These are phyloP conservation scores for Backusella parvicylindrica DNA, from an alignment of 192 early-diverging fungal genomes.

Conservation along the genomic window DNA sequence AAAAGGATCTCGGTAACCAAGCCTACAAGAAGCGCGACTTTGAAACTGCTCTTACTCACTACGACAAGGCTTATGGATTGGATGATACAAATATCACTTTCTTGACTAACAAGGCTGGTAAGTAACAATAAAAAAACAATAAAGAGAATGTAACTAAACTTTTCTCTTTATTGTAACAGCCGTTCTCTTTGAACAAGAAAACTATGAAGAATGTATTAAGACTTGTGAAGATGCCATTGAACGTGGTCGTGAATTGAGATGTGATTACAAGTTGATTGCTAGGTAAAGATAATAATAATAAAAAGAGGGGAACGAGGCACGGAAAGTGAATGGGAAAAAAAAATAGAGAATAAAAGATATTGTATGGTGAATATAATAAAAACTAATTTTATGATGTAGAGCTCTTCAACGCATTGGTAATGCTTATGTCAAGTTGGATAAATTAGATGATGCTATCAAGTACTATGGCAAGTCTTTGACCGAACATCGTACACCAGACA, in stretches of 20 bases:
- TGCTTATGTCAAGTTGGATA: slow-evolving; percentile 78
- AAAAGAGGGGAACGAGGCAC: background rate
- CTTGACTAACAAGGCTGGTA: slow-evolving; percentile 93
- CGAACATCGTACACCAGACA: slow-evolving; percentile 94
- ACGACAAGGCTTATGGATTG: slow-evolving; percentile 86
- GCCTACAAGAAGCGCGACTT: slow-evolving; percentile 93
- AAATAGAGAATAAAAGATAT: background rate
- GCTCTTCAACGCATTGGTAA: slow-evolving; percentile 89
- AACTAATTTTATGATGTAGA: slow-evolving; percentile 44
- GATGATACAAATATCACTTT: slow-evolving; percentile 90
- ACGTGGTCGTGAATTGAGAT: slow-evolving; percentile 82
- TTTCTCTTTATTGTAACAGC: slow-evolving; percentile 38
- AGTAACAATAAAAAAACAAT: slow-evolving; percentile 3
- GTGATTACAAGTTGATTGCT: slow-evolving; percentile 94
- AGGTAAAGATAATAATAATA: slow-evolving; percentile 35
- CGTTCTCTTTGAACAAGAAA: slow-evolving; percentile 91
- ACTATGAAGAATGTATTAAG: slow-evolving; percentile 91
- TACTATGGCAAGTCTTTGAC: slow-evolving; percentile 90
- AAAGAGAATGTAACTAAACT: background rate
- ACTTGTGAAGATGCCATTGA: slow-evolving; percentile 90
- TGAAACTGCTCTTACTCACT: slow-evolving; percentile 84
- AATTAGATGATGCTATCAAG: slow-evolving; percentile 85
- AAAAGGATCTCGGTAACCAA: slow-evolving; percentile 86
- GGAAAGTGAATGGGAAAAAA: background rate
- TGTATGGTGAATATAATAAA: background rate